Conservation (phyloP, 2,329 filamentous ascomycete species). For the Fusarium armeniacum region DNA sequence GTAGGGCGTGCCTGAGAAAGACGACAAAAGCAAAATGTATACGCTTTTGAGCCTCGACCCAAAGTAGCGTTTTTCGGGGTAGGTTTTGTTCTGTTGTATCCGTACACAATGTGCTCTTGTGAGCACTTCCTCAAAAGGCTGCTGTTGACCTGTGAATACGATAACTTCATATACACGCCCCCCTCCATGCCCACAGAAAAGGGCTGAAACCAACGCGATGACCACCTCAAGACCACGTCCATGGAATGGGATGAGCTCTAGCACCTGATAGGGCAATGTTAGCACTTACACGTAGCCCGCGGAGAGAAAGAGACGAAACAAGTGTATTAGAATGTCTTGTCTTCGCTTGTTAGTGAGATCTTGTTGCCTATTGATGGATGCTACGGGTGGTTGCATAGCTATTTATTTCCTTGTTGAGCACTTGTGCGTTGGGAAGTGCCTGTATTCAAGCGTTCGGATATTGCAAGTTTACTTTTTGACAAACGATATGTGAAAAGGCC, state of each 20-base stretch:
- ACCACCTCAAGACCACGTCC: slow-evolving; percentile 41
- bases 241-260: slow-evolving; percentile 42
- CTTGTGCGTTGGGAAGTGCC: slow-evolving; percentile 11
- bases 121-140: slow-evolving; percentile 8
- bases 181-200: slow-evolving; percentile 19
- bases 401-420: slow-evolving; percentile 14
- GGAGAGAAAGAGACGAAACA: background rate
- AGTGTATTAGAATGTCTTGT: slow-evolving; percentile 10
- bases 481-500: background rate
- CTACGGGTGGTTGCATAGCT: slow-evolving; percentile 15
- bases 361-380: slow-evolving; percentile 27
- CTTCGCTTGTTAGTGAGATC: slow-evolving; percentile 15
- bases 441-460: slow-evolving; percentile 3
- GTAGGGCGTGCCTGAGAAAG: slow-evolving; percentile 18
- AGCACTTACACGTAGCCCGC: background rate
- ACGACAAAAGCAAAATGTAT: background rate
- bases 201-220: slow-evolving; percentile 38
- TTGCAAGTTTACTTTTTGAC: slow-evolving; percentile 8
- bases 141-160: background rate
- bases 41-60: slow-evolving; percentile 18
- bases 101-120: slow-evolving; percentile 11
- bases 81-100: slow-evolving; percentile 1
- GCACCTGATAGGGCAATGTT: slow-evolving; percentile 42
- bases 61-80: slow-evolving; percentile 10
- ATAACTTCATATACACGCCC: slow-evolving; percentile 9